A percentile compares a stretch with the other conserved stretches of the same genome.
Evolutionary conservation across 345 rosid genomes (phyloP).

Genomic region (Eucalyptus paniculata): DNA sequence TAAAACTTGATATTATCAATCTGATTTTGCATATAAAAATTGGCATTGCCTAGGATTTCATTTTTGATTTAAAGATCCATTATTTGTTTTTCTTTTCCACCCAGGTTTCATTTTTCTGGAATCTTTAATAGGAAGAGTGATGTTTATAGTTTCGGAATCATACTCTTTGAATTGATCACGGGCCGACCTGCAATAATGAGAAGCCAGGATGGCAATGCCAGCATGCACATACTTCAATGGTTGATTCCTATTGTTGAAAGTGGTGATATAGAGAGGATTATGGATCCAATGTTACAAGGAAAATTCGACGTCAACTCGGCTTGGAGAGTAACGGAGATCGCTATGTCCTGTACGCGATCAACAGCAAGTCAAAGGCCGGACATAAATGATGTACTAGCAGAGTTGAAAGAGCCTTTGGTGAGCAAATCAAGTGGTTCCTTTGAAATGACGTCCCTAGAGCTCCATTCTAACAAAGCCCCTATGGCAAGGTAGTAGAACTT

Average conservation of each 20-base stretch:
- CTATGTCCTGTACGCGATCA: conserved; percentile 16
- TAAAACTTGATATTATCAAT: background rate
- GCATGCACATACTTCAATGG: conserved; percentile 21
- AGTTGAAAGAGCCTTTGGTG: conserved; percentile 16
- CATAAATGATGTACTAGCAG: conserved; percentile 22
- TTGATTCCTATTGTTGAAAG: conserved; percentile 8
- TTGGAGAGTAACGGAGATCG: conserved; percentile 31
- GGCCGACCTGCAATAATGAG: conserved; percentile 20
- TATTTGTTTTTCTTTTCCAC: background rate
- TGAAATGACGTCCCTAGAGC: background rate
- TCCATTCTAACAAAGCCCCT: background rate
- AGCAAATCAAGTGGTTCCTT: background rate
- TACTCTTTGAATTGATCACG: conserved; percentile 35
- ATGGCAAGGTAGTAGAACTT: background rate
- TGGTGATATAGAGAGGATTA: conserved; percentile 24
- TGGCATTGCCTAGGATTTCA: background rate
- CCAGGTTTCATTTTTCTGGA: background rate
- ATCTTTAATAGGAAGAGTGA: conserved; percentile 31
- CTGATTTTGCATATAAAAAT: background rate
- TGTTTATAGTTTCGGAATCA: conserved; percentile 36
- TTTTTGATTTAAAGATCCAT: background rate
- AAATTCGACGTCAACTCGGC: conserved; percentile 13
- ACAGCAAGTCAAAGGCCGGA: conserved; percentile 15
- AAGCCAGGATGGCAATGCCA: background rate
- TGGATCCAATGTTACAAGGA: conserved; percentile 23